Evolutionary conservation across 116 monocot species (phyloP), one percentile per base, ranked within the genome.

Genomic region (Zostera marina): DNA sequence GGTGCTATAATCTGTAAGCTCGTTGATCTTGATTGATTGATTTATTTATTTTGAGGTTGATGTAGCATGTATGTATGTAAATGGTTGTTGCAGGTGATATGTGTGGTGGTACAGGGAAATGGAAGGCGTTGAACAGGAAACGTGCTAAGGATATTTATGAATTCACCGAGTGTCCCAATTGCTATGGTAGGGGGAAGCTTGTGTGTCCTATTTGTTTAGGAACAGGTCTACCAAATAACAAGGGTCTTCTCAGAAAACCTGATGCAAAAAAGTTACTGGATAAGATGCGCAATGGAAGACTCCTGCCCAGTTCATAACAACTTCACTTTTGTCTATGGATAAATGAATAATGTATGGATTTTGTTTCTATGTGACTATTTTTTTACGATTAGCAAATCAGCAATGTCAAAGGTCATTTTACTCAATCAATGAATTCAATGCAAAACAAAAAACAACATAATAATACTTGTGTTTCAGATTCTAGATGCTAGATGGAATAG

Each of bases 101-200:
- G 92, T 92, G 92, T 67, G 87, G 92, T 6, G 92, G 92, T 47
- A 92, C 92, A 17, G 87, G 87, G 41, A 92, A 87, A 60, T 92
- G 92, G 92, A 92, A 92, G 66, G 92, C 92, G 47, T 81, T 92
- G 17, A 92, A 92, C 26, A 66, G 92, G 73, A 92, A 92, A 68
- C 75, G 87, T 44, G 92, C 92, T 62, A 92, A 87, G 68, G 92
- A 92, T 78, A 87, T 92, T 14, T 92, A 92, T 54, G 83, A 87
- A 74, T 92, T 92, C 49, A 92, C 92, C 1, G 92, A 92, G 55
- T 92, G 92, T 59, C 92, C 92, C 25, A 87, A 87, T 56, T 92
- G 92, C 60, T 87, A 92, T 62, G 92, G 92, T 87, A 87, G 92
- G 9, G 92, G 92, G 2, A 93, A 87, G 56, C 70, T 93, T 58